Evolutionary conservation across 1,284 basidiomycete species (phyloP).

Genomic region (Malassezia restricta): DNA sequence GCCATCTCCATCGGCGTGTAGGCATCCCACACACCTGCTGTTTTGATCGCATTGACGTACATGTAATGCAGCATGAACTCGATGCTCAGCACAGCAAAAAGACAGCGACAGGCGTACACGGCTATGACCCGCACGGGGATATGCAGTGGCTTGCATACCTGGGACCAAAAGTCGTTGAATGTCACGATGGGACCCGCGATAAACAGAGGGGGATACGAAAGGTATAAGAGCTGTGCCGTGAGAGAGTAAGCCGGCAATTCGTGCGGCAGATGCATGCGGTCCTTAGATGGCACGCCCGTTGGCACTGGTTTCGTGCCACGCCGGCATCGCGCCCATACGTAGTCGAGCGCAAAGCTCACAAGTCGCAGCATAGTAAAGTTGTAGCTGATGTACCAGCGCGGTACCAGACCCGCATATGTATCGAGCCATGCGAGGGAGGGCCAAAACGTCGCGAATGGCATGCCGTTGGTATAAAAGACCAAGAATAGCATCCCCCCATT

Average conservation of each 20-base stretch:
- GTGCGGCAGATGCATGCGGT: slow-evolving; percentile 19
- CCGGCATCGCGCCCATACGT: slow-evolving; percentile 56
- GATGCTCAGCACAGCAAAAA: slow-evolving; percentile 66
- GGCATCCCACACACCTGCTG: slow-evolving; percentile 59
- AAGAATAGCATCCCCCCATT: slow-evolving; percentile 64
- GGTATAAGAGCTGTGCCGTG: slow-evolving; percentile 60
- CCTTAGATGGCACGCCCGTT: slow-evolving; percentile 2
- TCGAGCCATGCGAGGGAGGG: slow-evolving; percentile 56
- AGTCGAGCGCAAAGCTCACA: slow-evolving; percentile 83
- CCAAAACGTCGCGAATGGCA: slow-evolving; percentile 56
- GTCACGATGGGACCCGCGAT: slow-evolving; percentile 92
- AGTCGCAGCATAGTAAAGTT: slow-evolving; percentile 94
- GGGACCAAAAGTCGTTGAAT: slow-evolving; percentile 87
- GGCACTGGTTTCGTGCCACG: slow-evolving; percentile 40
- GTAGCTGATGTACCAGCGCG: slow-evolving; percentile 85
- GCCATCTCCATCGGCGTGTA: slow-evolving; percentile 67
- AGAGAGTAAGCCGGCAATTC: slow-evolving; percentile 52
- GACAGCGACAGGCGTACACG: slow-evolving; percentile 62
- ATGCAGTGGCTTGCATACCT: slow-evolving; percentile 52
- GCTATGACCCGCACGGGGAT: slow-evolving; percentile 47
- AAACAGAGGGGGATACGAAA: slow-evolving; percentile 81
- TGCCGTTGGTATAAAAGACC: slow-evolving; percentile 60
- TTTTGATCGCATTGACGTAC: slow-evolving; percentile 95
- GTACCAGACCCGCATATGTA: slow-evolving; percentile 57
- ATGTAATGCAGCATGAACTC: slow-evolving; percentile 85